Conservation (phyloP, 164 flowering plant species). For the Hamamelis virginiana region DNA sequence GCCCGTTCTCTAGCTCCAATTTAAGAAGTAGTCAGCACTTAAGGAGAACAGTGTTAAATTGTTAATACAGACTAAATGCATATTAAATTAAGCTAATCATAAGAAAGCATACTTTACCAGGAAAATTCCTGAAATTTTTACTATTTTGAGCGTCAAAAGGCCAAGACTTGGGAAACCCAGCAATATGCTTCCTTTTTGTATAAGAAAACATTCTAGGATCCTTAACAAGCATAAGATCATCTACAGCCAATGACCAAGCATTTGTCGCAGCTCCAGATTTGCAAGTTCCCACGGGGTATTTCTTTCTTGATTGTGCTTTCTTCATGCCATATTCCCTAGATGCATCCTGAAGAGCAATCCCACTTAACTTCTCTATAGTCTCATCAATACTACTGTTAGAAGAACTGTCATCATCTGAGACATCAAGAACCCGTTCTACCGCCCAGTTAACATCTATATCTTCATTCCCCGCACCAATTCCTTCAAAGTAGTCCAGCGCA, state of each 20-base stretch:
- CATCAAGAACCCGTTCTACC: constrained; percentile 31
- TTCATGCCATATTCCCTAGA: constrained; percentile 71
- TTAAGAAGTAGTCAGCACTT: too few relatives aligned
- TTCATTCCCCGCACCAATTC: constrained; percentile 73
- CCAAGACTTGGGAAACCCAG: constrained; percentile 64
- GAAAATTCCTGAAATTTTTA: constrained; percentile 45
- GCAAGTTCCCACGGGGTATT: constrained; percentile 6
- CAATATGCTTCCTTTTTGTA: constrained; percentile 57
- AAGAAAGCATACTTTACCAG: constrained; percentile 44
- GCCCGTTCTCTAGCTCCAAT: too few relatives aligned
- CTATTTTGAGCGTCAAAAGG: constrained; percentile 53
- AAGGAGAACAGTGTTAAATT: too few relatives aligned
- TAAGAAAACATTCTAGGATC: constrained; percentile 58
- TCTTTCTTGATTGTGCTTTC: constrained; percentile 37
- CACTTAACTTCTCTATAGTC: constrained; percentile 50
- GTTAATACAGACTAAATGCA: too few relatives aligned
- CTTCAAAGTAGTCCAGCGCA: constrained; percentile 78
- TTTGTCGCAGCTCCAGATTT: constrained; percentile 19
- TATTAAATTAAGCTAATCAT: too few relatives aligned
- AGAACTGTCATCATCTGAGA: constrained; percentile 47
- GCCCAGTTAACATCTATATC: constrained; percentile 52
- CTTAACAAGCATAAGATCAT: constrained; percentile 63
- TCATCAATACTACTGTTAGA: constrained; percentile 45
- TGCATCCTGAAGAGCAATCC: constrained; percentile 63
- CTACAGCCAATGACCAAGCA: constrained; percentile 33